Evolutionary conservation across 805 yeast species (phyloP), one percentile per base, ranked within the genome.

Genomic region (Suhomyces faveliae): DNA sequence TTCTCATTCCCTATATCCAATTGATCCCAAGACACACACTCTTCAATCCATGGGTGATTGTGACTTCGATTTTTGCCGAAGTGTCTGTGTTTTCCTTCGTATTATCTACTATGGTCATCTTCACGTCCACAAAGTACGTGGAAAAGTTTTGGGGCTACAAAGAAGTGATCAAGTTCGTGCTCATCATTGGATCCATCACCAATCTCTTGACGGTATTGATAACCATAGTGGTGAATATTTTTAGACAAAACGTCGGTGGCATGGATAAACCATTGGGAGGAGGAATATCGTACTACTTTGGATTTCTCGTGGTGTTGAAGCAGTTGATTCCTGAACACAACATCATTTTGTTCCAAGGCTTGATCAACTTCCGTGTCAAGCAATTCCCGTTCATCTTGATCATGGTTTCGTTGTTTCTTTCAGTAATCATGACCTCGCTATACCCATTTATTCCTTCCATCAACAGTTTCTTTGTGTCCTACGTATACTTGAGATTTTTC

Each of bases 401-500:
- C 24, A 44, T 57, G 9, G 51, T 76, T 3, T 65, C 78, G 24
- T 25, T 51, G 11, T 17, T 60, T 5, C 70, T 75, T 75, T 70
- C 76, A 1, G 29, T 66, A 2, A 48, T 68, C 7, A 53, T 60
- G 37, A 46, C 66, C 15, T 62, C 76, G 7, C 58, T 73, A 20
- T 72, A 76, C 51, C 85, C 88, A 42, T 68, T 76, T 35, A 54
- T 85, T 5, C 89, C 89, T 11, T 69, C 83, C 6, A 66, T 66
- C 17, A 67, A 70, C 19, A 81, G 84, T 41, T 89, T 91, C 57
- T 65, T 87, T 42, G 70, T 81, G 2, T 73, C 91, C 13, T 91
- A 92, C 88, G 61, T 69, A 41, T 92, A 89, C 62, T 73, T 91
- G 56, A 77, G 98, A 54, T 91, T 89, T 64, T 83, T 70, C 70